phyloP scores from a whole-genome alignment of 352 stramenopile genomes.

The Phytophthora sp. region DNA sequence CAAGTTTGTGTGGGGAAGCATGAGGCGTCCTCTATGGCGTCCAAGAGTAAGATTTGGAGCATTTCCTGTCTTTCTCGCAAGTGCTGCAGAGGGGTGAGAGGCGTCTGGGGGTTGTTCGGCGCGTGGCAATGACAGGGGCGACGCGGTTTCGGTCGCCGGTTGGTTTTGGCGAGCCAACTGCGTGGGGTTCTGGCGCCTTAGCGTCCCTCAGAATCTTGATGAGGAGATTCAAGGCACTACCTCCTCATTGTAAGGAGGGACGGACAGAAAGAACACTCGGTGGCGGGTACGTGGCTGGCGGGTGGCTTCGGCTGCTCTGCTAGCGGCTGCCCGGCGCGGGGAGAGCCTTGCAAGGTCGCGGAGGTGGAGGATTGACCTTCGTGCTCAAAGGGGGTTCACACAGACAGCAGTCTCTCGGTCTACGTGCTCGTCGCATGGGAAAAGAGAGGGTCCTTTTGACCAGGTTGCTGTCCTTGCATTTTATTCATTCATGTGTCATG shows the following conservation, averaged over 20 bases:
- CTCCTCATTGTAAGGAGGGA: slow-evolving; percentile 85
- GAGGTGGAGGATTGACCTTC: slow-evolving; percentile 62
- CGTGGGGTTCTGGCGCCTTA: slow-evolving; percentile 33
- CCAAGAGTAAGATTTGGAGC: neutral
- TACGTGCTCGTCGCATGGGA: slow-evolving; percentile 3
- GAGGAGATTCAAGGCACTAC: slow-evolving; percentile 74
- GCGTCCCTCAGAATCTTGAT: slow-evolving; percentile 86
- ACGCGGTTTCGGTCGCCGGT: slow-evolving; percentile 42
- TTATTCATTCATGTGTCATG: slow-evolving; percentile 32
- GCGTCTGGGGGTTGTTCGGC: slow-evolving; percentile 4
- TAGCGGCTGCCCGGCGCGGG: slow-evolving; percentile 15
- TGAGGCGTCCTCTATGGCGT: slow-evolving; percentile 11
- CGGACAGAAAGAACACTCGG: slow-evolving; percentile 44
- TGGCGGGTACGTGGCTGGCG: neutral
- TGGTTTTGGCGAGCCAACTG: slow-evolving; percentile 76
- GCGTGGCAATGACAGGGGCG: slow-evolving; percentile 2
- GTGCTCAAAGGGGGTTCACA: slow-evolving; percentile 79
- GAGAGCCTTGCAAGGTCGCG: slow-evolving; percentile 56
- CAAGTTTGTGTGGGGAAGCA: slow-evolving; percentile 12
- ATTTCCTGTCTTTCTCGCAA: neutral
- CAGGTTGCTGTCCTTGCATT: slow-evolving; percentile 18
- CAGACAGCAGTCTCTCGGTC: slow-evolving; percentile 35
- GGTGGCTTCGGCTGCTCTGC: slow-evolving; percentile 17
- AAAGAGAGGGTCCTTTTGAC: slow-evolving; percentile 27
- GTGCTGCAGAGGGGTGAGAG: slow-evolving; percentile 11